Conservation (phyloP, 192 early-diverging fungal species). For the Spinellus fusiger region DNA sequence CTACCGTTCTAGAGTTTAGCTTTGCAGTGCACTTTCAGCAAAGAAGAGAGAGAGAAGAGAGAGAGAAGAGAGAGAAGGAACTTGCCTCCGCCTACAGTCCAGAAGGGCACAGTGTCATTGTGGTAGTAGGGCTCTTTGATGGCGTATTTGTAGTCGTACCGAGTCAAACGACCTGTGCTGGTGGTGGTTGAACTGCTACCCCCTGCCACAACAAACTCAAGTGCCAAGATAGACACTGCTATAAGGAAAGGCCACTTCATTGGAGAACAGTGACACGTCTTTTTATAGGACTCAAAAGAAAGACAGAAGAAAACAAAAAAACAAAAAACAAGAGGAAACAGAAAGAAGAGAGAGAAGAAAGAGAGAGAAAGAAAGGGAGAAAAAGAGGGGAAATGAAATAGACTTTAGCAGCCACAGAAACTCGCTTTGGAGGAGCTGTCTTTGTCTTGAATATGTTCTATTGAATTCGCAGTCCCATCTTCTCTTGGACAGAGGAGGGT, state of each 20-base stretch:
- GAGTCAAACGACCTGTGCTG: constrained; percentile 22
- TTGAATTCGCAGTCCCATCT: too few relatives aligned
- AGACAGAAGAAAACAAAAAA: constrained; percentile 4
- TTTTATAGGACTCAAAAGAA: background rate
- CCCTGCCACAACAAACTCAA: constrained; percentile 2
- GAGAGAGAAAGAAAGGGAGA: background rate
- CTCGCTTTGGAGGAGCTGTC: background rate
- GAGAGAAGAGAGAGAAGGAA: background rate
- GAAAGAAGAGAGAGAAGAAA: background rate
- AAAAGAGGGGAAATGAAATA: background rate
- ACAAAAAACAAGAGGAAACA: background rate
- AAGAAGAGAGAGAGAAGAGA: background rate
- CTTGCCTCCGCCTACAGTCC: constrained; percentile 41
- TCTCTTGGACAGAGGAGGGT: too few relatives aligned
- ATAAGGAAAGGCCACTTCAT: constrained; percentile 4
- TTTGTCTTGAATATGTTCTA: background rate
- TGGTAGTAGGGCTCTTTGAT: constrained; percentile 53
- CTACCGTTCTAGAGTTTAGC: background rate
- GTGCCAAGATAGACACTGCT: background rate
- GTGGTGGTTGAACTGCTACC: constrained; percentile 4
- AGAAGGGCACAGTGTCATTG: constrained; percentile 45
- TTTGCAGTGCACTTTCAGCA: background rate
- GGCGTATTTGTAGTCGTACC: constrained; percentile 61
- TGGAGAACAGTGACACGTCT: too few relatives aligned
- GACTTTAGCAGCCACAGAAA: too few relatives aligned